Conservation (phyloP, 345 rosid genomes). For the Psidium guajava region DNA sequence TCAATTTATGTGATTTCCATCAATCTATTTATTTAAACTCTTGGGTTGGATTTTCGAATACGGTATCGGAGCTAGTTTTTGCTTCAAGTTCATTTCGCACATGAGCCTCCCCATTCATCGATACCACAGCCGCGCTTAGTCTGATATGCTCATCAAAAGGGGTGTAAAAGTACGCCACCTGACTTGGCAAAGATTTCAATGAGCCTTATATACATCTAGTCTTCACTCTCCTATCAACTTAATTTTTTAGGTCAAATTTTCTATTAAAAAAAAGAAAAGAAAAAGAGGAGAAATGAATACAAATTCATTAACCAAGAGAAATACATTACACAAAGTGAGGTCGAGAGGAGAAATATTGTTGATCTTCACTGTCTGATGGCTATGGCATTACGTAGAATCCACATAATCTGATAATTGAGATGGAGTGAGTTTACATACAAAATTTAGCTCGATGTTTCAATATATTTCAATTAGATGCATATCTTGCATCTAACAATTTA, state of each 20-base stretch:
- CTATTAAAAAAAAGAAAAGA: background rate
- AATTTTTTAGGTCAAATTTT: background rate
- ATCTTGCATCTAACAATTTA: background rate
- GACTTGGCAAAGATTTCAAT: background rate
- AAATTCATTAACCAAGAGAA: background rate
- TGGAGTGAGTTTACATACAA: background rate
- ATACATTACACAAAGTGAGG: background rate
- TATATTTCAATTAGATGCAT: background rate
- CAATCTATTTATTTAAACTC: background rate
- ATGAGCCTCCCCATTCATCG: background rate
- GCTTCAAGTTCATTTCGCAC: background rate
- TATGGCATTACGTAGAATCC: background rate
- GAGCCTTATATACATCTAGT: background rate
- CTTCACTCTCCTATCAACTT: background rate
- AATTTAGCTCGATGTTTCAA: background rate
- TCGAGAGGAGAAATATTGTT: background rate
- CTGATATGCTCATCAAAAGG: background rate
- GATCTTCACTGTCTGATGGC: background rate
- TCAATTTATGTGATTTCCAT: background rate
- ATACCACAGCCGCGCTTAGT: background rate
- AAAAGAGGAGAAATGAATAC: background rate
- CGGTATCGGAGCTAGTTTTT: background rate
- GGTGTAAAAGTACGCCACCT: background rate
- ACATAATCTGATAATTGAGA: no score
- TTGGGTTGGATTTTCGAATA: background rate